Percentiles rank a stretch among this genome's conserved stretches.
These are phyloP conservation scores for Colletotrichum noveboracense DNA, from an alignment of 2,329 filamentous ascomycete genomes.

Conservation along the genomic window DNA sequence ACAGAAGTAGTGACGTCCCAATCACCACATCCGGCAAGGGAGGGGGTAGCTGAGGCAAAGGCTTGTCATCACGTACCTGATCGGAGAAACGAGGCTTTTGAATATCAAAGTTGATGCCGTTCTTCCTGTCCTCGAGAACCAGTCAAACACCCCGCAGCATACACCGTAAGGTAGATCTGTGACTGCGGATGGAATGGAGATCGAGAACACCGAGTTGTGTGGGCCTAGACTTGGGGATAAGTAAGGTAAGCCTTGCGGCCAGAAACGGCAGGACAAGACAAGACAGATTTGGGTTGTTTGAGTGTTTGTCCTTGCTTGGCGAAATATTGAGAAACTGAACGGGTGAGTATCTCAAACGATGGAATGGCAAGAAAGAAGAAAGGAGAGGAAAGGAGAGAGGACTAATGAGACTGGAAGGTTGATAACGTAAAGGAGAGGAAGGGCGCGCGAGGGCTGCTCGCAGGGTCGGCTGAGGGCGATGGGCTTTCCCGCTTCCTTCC, in stretches of 20 bases:
- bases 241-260: not conserved
- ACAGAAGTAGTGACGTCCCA: not conserved
- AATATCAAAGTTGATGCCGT: not conserved
- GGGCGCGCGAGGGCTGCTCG: not conserved
- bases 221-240: not conserved
- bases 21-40: not conserved
- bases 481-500: not conserved
- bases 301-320: not conserved
- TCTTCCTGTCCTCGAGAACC: not conserved
- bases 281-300: not conserved
- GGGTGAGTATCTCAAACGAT: not conserved
- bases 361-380: not conserved
- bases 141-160: not conserved
- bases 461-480: not conserved
- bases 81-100: not conserved
- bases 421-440: not conserved
- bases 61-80: not conserved
- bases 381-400: not conserved
- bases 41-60: not conserved
- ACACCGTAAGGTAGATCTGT: not conserved
- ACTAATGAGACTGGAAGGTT: not conserved
- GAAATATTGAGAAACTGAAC: not conserved
- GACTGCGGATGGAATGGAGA: not conserved
- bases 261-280: not conserved
- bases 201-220: not conserved